Conservation (phyloP, 2,329 filamentous ascomycete species). For the Diaporthe helianthi region DNA sequence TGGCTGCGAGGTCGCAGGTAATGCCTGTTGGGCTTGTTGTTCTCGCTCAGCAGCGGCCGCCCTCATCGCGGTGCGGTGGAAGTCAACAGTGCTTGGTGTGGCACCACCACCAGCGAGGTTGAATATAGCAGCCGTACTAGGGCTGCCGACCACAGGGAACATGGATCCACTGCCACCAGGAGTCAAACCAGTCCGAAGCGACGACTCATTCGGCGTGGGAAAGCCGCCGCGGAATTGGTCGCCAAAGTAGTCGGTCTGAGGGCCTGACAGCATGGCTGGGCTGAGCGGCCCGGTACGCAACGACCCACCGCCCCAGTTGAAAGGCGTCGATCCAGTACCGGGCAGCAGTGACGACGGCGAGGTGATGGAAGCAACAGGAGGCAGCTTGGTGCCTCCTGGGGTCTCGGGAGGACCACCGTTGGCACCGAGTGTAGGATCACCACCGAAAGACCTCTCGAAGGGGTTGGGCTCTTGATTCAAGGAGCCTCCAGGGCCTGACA, state of each 20-base stretch:
- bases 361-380: slow-evolving; percentile 87
- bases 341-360: slow-evolving; percentile 85
- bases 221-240: slow-evolving; percentile 84
- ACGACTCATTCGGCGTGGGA: slow-evolving; percentile 96
- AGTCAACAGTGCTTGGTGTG: slow-evolving; percentile 90
- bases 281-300: slow-evolving; percentile 91
- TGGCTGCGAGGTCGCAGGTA: slow-evolving; percentile 58
- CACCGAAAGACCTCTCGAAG: slow-evolving; percentile 92
- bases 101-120: slow-evolving; percentile 80
- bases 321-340: slow-evolving; percentile 74
- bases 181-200: slow-evolving; percentile 86
- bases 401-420: slow-evolving; percentile 65
- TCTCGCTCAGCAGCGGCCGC: slow-evolving; percentile 73
- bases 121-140: slow-evolving; percentile 84
- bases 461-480: slow-evolving; percentile 89
- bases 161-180: slow-evolving; percentile 96
- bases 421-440: slow-evolving; percentile 48
- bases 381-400: slow-evolving; percentile 82
- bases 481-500: slow-evolving; percentile 55
- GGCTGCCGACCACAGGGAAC: slow-evolving; percentile 88
- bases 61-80: slow-evolving; percentile 89
- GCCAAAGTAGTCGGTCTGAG: slow-evolving; percentile 83
- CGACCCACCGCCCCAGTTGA: slow-evolving; percentile 83
- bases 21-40: slow-evolving; percentile 47
- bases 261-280: slow-evolving; percentile 95